Conservation (phyloP, 129 eudicot genomes). For the Chrysanthemum seticuspe region DNA sequence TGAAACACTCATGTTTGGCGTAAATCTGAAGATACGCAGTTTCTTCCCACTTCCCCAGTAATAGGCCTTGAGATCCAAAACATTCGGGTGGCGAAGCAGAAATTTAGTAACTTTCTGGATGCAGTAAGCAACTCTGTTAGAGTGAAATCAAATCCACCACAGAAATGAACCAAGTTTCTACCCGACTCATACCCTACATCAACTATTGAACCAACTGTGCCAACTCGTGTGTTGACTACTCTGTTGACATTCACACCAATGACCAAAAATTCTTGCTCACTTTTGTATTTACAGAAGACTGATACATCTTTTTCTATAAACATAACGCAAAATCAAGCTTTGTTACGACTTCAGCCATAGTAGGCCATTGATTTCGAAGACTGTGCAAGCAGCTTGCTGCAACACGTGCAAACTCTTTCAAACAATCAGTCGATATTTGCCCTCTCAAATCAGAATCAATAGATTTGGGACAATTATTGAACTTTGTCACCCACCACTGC, state of each 20-base stretch:
- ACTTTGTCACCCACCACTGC: no score
- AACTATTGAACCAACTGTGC: background rate
- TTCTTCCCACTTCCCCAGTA: constrained; percentile 45
- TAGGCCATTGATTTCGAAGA: constrained; percentile 36
- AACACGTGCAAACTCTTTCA: no score
- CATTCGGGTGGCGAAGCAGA: constrained; percentile 56
- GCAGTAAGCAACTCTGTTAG: constrained; percentile 60
- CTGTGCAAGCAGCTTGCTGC: constrained; percentile 35
- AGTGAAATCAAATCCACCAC: constrained; percentile 48
- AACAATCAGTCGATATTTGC: no score
- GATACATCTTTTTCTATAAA: constrained; percentile 9
- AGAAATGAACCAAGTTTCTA: constrained; percentile 60
- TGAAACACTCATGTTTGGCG: constrained; percentile 51
- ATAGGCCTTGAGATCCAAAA: constrained; percentile 34
- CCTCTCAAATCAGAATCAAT: no score
- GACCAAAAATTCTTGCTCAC: background rate
- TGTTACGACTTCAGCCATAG: constrained; percentile 43
- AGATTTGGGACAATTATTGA: no score
- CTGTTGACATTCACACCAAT: background rate
- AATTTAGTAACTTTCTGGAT: constrained; percentile 52
- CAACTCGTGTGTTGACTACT: background rate
- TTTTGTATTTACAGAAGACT: constrained; percentile 6
- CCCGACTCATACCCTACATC: constrained; percentile 26
- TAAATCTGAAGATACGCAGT: constrained; percentile 55
- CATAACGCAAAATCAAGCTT: constrained; percentile 38